phyloP scores from a whole-genome alignment of 495 filamentous ascomycete genomes.

The Hypoxylon fuscum region DNA sequence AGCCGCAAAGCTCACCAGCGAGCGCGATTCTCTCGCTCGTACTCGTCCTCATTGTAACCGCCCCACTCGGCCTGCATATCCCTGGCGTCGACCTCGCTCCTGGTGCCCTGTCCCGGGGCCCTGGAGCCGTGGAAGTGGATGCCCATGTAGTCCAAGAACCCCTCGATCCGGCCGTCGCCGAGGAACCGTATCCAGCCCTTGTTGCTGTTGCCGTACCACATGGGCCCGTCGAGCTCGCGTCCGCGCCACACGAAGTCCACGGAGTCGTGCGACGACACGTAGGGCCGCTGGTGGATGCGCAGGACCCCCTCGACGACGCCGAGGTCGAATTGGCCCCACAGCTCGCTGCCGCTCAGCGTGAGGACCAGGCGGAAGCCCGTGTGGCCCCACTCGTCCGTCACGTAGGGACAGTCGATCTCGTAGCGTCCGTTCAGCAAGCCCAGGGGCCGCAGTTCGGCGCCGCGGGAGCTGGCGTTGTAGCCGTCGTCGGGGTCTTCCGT shows the following conservation, averaged over 20 bases:
- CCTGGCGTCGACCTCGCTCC: slow-evolving; percentile 44
- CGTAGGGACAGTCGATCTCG: slow-evolving; percentile 39
- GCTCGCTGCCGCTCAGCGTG: slow-evolving; percentile 44
- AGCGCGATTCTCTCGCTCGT: slow-evolving; percentile 20
- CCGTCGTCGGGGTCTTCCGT: slow-evolving; percentile 8
- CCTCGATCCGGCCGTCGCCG: slow-evolving; percentile 43
- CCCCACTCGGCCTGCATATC: slow-evolving; percentile 43
- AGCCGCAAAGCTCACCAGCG: slow-evolving; percentile 23
- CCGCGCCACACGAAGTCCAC: slow-evolving; percentile 47
- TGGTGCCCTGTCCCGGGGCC: slow-evolving; percentile 33
- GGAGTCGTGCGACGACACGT: slow-evolving; percentile 27
- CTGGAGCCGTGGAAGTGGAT: slow-evolving; percentile 35
- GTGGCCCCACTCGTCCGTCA: slow-evolving; percentile 22
- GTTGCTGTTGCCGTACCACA: slow-evolving; percentile 21
- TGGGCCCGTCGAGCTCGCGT: slow-evolving; percentile 29
- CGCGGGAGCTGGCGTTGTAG: not conserved
- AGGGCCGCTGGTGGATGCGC: slow-evolving; percentile 42
- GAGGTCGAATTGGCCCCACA: slow-evolving; percentile 49
- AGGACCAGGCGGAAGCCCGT: slow-evolving; percentile 36
- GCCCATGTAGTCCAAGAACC: slow-evolving; percentile 29
- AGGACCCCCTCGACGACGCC: slow-evolving; percentile 44
- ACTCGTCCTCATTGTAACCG: slow-evolving; percentile 17
- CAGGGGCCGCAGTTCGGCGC: slow-evolving; percentile 25
- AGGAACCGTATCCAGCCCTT: slow-evolving; percentile 43
- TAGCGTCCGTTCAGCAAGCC: slow-evolving; percentile 61